These are phyloP conservation scores for Collybia sp. DNA, from an alignment of 768 basidiomycete genomes.

Conservation along the genomic window DNA sequence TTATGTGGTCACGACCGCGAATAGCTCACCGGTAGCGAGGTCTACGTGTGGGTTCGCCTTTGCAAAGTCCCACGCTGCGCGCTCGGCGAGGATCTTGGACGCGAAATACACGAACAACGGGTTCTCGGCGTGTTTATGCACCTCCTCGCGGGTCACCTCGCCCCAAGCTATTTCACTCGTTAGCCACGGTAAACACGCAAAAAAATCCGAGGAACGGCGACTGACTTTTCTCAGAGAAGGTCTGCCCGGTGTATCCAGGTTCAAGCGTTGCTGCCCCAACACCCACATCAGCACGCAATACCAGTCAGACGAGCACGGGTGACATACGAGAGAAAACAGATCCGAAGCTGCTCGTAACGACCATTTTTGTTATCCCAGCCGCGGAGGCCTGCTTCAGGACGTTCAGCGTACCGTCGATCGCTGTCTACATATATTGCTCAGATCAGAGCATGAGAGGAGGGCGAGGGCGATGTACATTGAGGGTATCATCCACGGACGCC, in stretches of 20 bases:
- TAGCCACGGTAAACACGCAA: no score
- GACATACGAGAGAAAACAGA: constrained; percentile 4
- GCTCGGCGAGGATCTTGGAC: constrained; percentile 32
- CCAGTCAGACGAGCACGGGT: not conserved
- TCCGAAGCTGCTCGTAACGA: constrained; percentile 13
- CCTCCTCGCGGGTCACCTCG: constrained; percentile 2
- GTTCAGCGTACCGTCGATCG: constrained; percentile 19
- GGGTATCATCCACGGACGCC: not conserved
- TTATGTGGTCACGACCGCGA: not conserved
- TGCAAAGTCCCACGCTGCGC: constrained; percentile 32
- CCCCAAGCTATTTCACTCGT: constrained; percentile 4
- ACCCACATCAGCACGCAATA: no score
- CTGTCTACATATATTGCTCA: constrained; percentile 9
- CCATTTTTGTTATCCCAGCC: constrained; percentile 14
- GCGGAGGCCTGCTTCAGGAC: constrained; percentile 15
- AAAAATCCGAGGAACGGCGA: no score
- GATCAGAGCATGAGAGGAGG: not conserved
- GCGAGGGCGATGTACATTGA: constrained; percentile 1
- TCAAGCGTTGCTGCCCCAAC: constrained; percentile 12
- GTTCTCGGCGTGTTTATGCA: not conserved
- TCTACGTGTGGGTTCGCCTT: constrained; percentile 25
- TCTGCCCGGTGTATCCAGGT: constrained; percentile 16
- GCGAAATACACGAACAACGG: constrained; percentile 27
- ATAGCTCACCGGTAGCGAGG: constrained; percentile 24
- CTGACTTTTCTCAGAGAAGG: constrained; percentile 3